phyloP scores from a whole-genome alignment of 2,329 filamentous ascomycete genomes.

The Trichoderma sp. region DNA sequence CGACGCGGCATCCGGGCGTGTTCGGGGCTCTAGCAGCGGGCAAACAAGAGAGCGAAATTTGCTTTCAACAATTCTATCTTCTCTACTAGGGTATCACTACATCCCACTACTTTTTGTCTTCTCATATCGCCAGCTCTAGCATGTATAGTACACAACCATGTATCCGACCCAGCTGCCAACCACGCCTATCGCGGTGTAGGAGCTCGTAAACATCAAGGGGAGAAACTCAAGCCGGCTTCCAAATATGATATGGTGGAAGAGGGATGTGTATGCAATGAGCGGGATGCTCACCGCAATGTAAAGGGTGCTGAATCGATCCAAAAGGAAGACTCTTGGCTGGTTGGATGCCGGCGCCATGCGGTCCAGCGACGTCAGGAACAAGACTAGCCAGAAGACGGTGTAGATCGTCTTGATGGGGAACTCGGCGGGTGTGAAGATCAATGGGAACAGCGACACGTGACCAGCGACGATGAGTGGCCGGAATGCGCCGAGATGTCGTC shows the following conservation, averaged over 20 bases:
- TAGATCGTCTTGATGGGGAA: conserved; percentile 94
- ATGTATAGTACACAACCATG: conserved; percentile 82
- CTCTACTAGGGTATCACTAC: conserved; percentile 26
- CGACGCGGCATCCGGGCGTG: not conserved
- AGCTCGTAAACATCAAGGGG: conserved; percentile 94
- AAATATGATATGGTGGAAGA: conserved; percentile 81
- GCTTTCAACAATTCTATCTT: not conserved
- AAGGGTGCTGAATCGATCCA: conserved; percentile 85
- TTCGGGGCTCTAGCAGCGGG: not conserved
- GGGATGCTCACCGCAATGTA: conserved; percentile 91
- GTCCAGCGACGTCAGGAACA: conserved; percentile 85
- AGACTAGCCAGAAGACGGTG: conserved; percentile 84
- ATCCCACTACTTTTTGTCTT: not conserved
- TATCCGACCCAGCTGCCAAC: conserved; percentile 95
- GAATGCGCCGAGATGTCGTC: conserved; percentile 88
- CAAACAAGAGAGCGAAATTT: not conserved
- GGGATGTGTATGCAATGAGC: conserved; percentile 81
- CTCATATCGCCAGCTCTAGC: conserved; percentile 32
- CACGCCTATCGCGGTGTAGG: conserved; percentile 91
- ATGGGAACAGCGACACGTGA: conserved; percentile 90
- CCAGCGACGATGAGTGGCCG: conserved; percentile 87
- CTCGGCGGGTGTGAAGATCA: conserved; percentile 88
- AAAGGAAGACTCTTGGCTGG: conserved; percentile 77
- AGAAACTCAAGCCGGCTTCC: conserved; percentile 83
- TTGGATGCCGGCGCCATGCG: conserved; percentile 79